Percentiles rank a stretch among this genome's conserved stretches.
Evolutionary conservation across 495 filamentous ascomycete genomes (phyloP).

Genomic region (Glonium stellatum): DNA sequence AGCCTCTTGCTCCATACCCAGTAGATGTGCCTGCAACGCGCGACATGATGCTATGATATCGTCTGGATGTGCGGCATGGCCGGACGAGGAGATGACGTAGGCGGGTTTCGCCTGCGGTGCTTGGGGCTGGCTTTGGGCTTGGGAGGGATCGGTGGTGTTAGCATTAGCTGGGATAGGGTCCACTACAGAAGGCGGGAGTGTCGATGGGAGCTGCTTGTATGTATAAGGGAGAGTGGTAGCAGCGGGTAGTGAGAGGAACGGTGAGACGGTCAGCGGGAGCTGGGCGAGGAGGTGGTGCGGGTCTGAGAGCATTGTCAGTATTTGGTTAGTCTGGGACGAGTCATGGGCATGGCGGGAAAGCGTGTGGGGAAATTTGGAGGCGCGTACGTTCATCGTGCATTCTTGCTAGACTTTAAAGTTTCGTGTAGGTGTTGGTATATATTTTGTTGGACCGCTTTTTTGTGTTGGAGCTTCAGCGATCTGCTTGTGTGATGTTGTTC

Average conservation of each 20-base stretch:
- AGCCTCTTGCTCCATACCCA: slow-evolving; percentile 55
- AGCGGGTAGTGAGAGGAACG: slow-evolving; percentile 84
- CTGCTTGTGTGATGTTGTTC: too few relatives aligned
- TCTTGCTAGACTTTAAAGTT: neutral
- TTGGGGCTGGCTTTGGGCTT: slow-evolving; percentile 28
- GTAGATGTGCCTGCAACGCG: slow-evolving; percentile 66
- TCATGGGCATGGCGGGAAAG: neutral
- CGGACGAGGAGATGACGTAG: slow-evolving; percentile 65
- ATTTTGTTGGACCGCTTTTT: neutral
- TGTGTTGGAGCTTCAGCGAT: too few relatives aligned
- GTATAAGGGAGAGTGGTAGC: slow-evolving; percentile 91
- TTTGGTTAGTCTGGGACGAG: neutral
- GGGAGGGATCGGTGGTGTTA: slow-evolving; percentile 24
- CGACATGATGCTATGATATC: slow-evolving; percentile 75
- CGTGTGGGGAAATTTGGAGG: slow-evolving; percentile 7
- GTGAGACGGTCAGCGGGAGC: slow-evolving; percentile 85
- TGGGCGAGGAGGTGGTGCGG: slow-evolving; percentile 86
- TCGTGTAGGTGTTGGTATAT: neutral
- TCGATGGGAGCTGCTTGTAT: slow-evolving; percentile 80
- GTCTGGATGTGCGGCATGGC: slow-evolving; percentile 69
- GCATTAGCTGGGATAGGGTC: slow-evolving; percentile 36
- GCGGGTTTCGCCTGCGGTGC: slow-evolving; percentile 11
- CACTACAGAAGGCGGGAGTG: slow-evolving; percentile 70
- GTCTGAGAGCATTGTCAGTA: slow-evolving; percentile 40
- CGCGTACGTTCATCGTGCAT: slow-evolving; percentile 31